Conservation (phyloP, 2,329 filamentous ascomycete genomes). For the Xylariaceae sp. region DNA sequence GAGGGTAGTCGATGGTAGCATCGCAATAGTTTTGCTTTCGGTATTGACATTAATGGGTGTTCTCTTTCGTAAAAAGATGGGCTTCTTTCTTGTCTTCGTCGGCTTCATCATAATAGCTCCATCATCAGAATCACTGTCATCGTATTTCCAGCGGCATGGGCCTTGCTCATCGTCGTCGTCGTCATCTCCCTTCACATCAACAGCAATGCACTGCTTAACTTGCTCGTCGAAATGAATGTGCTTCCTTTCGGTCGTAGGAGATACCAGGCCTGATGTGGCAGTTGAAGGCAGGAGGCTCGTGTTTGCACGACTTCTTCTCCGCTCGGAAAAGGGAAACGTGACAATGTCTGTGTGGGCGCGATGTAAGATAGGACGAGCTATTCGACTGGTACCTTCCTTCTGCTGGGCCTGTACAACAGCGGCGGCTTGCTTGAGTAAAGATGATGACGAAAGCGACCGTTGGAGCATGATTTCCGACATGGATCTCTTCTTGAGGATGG, state of each 20-base stretch:
- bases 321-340: slow-evolving; percentile 67
- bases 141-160: slow-evolving; percentile 43
- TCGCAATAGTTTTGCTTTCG: slow-evolving; percentile 86
- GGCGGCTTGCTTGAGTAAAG: slow-evolving; percentile 86
- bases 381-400: slow-evolving; percentile 56
- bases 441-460: slow-evolving; percentile 84
- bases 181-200: slow-evolving; percentile 83
- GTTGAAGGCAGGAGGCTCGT: slow-evolving; percentile 70
- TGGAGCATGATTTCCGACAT: slow-evolving; percentile 96
- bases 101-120: slow-evolving; percentile 83
- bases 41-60: slow-evolving; percentile 52
- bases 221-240: slow-evolving; percentile 98
- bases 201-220: slow-evolving; percentile 93
- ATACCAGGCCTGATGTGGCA: slow-evolving; percentile 71
- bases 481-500: slow-evolving; percentile 94
- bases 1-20: slow-evolving; percentile 83
- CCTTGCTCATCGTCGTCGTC: slow-evolving; percentile 71
- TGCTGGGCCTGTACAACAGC: slow-evolving; percentile 85
- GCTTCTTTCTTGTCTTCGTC: slow-evolving; percentile 61
- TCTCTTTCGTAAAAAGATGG: slow-evolving; percentile 55
- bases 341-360: slow-evolving; percentile 73
- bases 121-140: slow-evolving; percentile 74
- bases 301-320: slow-evolving; percentile 65
- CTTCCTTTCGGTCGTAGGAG: slow-evolving; percentile 70
- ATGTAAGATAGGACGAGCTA: slow-evolving; percentile 61